Evolutionary conservation across 768 basidiomycete genomes (phyloP).

Genomic region (Hericium rajendrae): DNA sequence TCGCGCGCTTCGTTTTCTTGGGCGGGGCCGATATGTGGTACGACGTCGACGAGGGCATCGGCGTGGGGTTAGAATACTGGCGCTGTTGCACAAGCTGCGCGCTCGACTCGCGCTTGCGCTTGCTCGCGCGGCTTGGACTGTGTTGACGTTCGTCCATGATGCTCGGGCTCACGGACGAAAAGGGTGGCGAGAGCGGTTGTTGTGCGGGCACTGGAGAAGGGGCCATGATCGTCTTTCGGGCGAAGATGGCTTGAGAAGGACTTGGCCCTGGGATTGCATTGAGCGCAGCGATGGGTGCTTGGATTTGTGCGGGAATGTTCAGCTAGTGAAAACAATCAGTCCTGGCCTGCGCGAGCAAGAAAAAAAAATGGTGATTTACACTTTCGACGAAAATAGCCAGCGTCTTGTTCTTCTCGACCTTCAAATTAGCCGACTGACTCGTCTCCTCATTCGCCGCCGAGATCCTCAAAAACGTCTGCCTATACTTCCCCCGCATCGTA

Average conservation of each 20-base stretch:
- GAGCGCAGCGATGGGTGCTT: no score
- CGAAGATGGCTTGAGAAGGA: no score
- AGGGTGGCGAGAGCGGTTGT: not conserved
- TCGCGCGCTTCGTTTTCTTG: not conserved
- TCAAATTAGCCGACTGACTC: slow-evolving; percentile 46
- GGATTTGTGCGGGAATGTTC: no score
- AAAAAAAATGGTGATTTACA: slow-evolving; percentile 26
- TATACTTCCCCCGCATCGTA: slow-evolving; percentile 56
- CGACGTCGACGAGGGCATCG: not conserved
- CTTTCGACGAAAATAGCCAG: slow-evolving; percentile 50
- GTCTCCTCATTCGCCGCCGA: slow-evolving; percentile 43
- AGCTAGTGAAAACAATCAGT: no score
- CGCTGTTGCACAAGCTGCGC: not conserved
- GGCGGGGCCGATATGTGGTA: not conserved
- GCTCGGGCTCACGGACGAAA: not conserved
- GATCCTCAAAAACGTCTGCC: slow-evolving; percentile 60
- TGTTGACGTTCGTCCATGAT: not conserved
- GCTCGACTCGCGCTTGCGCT: not conserved
- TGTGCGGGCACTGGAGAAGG: not conserved
- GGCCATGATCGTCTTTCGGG: not conserved
- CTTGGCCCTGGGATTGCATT: no score
- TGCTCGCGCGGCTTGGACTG: not conserved
- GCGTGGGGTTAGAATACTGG: no score
- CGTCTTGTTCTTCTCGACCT: slow-evolving; percentile 43
- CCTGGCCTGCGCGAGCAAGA: no score